Base-by-base conservation (phyloP, 495 filamentous ascomycete species). In the Talaromyces liani region DNA sequence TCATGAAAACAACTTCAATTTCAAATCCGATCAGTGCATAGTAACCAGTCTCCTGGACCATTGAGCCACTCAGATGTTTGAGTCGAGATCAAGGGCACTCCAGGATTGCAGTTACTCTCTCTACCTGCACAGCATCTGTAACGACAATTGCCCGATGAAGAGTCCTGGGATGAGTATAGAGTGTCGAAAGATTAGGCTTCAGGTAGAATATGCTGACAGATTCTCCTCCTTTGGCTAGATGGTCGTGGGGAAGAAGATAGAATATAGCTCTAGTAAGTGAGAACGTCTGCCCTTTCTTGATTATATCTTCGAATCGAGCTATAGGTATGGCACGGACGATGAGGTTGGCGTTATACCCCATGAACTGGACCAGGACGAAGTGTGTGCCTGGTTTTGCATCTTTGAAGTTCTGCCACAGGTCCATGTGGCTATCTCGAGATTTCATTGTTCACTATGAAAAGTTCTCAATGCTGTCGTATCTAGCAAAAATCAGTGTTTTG, bases 21-120 rank as follows among this genome's bases (percentile, higher is more conserved):
- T 93, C 90, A 67, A 91, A 92, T 2, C 90, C 90, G 10, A 91
- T 63, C 2, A 89, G 75, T 54, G 90, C 82, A 27, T 75, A 67
- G 10, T 77, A 72, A 10, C 74, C 70, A 16, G 71, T 69, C 6
- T 77, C 66, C 6, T 59, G 55, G 12, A 70, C 51, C 27, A 82
- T 75, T 9, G 69, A 70, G 39, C 80, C 68, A 14, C 85, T 61
- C 10, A 84, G 74, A 22, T 72, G 69, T 3, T 74, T 70, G 53
- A 87, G 70, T 54, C 82, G 49, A 18, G 79, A 77, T 31, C 88
- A 72, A 0, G 84, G 80, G 68, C 88, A 88, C 62, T 82, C 64
- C 12, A 66, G 62, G 12, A 83, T 45, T n/a, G 69, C 70, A 1
- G 67, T 65, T 1, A 71, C 72, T 8, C 77, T 77, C 62, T 81